phyloP scores from a whole-genome alignment of 805 yeast genomes.

The Candida adriatica region DNA sequence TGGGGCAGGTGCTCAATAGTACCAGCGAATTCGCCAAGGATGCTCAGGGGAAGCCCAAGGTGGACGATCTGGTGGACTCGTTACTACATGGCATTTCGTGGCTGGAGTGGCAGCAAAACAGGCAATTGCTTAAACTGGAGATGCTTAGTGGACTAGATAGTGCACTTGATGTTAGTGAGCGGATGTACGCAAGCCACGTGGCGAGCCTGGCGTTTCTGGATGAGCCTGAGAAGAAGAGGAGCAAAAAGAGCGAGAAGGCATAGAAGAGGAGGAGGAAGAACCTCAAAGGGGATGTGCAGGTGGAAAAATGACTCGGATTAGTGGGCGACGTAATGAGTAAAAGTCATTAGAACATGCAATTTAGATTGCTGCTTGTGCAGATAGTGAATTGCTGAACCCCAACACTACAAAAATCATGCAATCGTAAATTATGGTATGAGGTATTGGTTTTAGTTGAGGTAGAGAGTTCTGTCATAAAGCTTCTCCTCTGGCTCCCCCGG shows the following conservation, averaged over 20 bases:
- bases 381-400: too few relatives aligned
- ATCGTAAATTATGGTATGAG: too few relatives aligned
- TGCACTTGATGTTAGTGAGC: slow-evolving; percentile 13
- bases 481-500: slow-evolving; percentile 1
- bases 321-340: too few relatives aligned
- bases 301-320: too few relatives aligned
- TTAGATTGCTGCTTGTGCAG: too few relatives aligned
- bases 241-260: background rate
- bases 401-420: too few relatives aligned
- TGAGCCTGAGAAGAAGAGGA: too few relatives aligned
- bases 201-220: too few relatives aligned
- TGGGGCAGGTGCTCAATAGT: slow-evolving; percentile 10
- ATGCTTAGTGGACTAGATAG: slow-evolving; percentile 13
- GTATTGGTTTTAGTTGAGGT: slow-evolving; percentile 6
- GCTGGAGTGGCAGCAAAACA: slow-evolving; percentile 22
- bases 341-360: too few relatives aligned
- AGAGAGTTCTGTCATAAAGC: slow-evolving; percentile 2
- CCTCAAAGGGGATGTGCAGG: background rate
- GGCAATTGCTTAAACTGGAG: slow-evolving; percentile 17
- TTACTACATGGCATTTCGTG: slow-evolving; percentile 20
- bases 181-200: slow-evolving; percentile 12
- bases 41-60: slow-evolving; percentile 13
- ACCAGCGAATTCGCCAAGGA: slow-evolving; percentile 3
- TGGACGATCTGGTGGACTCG: slow-evolving; percentile 23
- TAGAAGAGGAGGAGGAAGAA: background rate